A percentile compares a stretch with the other conserved stretches of the same genome.
phyloP scores from a whole-genome alignment of 2,329 filamentous ascomycete genomes.

The Boeremia lycopersici region DNA sequence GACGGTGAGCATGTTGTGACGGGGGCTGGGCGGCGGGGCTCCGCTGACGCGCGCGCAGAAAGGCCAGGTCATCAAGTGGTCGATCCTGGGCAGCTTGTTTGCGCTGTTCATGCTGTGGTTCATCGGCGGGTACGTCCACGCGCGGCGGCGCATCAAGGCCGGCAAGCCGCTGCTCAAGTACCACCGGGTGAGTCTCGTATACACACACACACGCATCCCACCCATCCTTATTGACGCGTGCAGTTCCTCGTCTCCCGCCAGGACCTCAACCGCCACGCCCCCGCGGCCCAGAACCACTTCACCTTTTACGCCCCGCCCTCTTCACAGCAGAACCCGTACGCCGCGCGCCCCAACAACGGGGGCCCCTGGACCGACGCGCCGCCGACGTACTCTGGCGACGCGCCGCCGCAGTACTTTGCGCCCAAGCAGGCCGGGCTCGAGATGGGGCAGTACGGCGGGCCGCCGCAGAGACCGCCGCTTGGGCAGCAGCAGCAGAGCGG shows the following conservation, averaged over 20 bases:
- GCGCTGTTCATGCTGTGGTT: conserved; percentile 66
- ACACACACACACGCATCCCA: no score
- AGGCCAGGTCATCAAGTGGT: conserved; percentile 73
- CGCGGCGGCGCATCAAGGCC: conserved; percentile 67
- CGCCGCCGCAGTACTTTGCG: conserved; percentile 43
- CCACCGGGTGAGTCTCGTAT: conserved; percentile 66
- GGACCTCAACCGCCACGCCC: conserved; percentile 43
- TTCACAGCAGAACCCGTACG: conserved; percentile 26
- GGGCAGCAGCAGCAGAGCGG: conserved; percentile 39
- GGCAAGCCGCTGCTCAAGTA: conserved; percentile 71
- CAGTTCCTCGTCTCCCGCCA: conserved; percentile 53
- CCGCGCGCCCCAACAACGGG: conserved; percentile 17
- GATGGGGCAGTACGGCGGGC: conserved; percentile 33
- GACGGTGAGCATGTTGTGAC: no score
- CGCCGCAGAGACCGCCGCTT: conserved; percentile 19
- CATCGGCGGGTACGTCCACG: conserved; percentile 72
- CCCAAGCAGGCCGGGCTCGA: conserved; percentile 32
- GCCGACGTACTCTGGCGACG: conserved; percentile 43
- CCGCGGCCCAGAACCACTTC: conserved; percentile 46
- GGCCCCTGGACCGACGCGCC: conserved; percentile 42
- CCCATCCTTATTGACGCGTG: no score
- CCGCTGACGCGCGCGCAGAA: conserved; percentile 56
- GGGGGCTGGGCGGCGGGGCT: no score
- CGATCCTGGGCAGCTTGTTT: conserved; percentile 68
- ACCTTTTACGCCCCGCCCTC: conserved; percentile 41